A percentile compares a stretch with the other conserved stretches of the same genome.
Evolutionary conservation across 805 yeast species (phyloP).

Genomic region (Torulaspora quercuum): DNA sequence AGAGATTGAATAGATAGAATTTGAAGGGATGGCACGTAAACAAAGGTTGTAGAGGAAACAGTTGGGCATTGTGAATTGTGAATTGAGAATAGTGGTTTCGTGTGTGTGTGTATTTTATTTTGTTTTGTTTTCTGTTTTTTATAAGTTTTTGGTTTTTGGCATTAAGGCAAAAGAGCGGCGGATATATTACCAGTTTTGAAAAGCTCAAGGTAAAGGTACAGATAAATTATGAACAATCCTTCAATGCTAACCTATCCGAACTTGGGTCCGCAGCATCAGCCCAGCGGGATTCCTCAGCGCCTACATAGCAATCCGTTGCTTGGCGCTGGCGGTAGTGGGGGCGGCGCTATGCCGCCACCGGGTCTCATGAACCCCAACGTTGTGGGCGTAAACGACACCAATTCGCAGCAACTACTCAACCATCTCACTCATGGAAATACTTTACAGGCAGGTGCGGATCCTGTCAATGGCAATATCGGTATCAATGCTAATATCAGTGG

Average conservation of each 20-base stretch:
- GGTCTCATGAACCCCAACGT: conserved; percentile 20
- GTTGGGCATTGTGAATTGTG: too few relatives aligned
- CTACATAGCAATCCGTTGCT: conserved; percentile 14
- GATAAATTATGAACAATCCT: conserved; percentile 28
- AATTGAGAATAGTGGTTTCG: too few relatives aligned
- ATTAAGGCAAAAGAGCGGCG: too few relatives aligned
- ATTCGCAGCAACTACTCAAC: conserved; percentile 26
- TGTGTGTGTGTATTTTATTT: too few relatives aligned
- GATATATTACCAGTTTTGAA: too few relatives aligned
- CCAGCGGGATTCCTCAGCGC: conserved; percentile 16
- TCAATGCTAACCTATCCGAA: conserved; percentile 29
- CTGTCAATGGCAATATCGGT: conserved; percentile 11
- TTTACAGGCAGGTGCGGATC: too few relatives aligned
- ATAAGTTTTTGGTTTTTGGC: too few relatives aligned
- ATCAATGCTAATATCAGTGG: conserved; percentile 10
- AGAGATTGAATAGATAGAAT: too few relatives aligned
- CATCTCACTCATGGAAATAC: conserved; percentile 17
- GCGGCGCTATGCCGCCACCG: conserved; percentile 26
- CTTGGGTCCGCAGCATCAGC: conserved; percentile 23
- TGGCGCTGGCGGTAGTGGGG: conserved; percentile 13
- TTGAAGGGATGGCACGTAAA: too few relatives aligned
- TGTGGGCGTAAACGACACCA: conserved; percentile 7
- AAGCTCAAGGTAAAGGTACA: too few relatives aligned
- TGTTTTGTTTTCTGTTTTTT: too few relatives aligned
- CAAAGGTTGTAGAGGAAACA: too few relatives aligned